Evolutionary conservation across 257 asterid genomes (phyloP).

Genomic region (Salvia miltiorrhiza): DNA sequence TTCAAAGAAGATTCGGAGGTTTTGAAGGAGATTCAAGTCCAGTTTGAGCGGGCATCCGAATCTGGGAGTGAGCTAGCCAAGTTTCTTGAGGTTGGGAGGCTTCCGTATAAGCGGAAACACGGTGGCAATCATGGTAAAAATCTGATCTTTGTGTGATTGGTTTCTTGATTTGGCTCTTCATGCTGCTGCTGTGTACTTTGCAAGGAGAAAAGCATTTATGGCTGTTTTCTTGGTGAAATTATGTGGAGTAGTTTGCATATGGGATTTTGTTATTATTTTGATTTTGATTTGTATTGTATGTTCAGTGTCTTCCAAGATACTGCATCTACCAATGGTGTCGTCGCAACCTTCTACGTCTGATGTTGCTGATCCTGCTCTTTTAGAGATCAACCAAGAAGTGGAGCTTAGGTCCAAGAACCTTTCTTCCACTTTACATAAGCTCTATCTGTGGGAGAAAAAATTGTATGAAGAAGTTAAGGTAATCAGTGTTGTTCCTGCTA

Average conservation of each 20-base stretch:
- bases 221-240: neutral
- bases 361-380: conserved; percentile 42
- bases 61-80: conserved; percentile 66
- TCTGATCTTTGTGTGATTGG: conserved; percentile 21
- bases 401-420: conserved; percentile 62
- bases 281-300: conserved; percentile 11
- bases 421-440: conserved; percentile 85
- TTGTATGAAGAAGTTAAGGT: conserved; percentile 97
- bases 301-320: conserved; percentile 81
- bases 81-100: conserved; percentile 89
- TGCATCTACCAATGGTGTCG: conserved; percentile 55
- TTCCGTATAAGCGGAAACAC: conserved; percentile 68
- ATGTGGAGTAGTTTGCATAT: neutral
- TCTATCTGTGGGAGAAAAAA: conserved; percentile 95
- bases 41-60: conserved; percentile 75
- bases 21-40: conserved; percentile 71
- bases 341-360: conserved; percentile 65
- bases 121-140: conserved; percentile 71
- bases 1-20: conserved; percentile 77
- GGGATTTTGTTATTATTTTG: conserved; percentile 1
- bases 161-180: conserved; percentile 14
- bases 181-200: neutral
- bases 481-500: conserved; percentile 18
- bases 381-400: conserved; percentile 56
- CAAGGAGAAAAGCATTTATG: neutral